Conservation (phyloP, 768 basidiomycete species). For the Suillus subluteus region DNA sequence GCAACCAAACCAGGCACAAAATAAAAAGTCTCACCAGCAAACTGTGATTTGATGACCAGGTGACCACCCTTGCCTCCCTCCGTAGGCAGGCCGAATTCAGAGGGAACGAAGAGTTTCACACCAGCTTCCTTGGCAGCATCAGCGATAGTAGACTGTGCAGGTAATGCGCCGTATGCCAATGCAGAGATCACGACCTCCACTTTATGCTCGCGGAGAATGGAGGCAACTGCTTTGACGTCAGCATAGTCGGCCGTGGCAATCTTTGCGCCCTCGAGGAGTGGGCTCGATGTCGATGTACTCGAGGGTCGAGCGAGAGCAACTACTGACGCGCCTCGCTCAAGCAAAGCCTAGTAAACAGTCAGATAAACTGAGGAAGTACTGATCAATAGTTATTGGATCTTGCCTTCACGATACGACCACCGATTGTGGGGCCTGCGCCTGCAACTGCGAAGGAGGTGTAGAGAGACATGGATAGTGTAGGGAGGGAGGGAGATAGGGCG, state of each 20-base stretch:
- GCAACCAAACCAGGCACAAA: not conserved
- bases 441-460: conserved; percentile 41
- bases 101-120: conserved; percentile 43
- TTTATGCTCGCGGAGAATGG: conserved; percentile 34
- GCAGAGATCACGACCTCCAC: conserved; percentile 41
- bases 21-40: conserved; percentile 29
- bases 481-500: not conserved
- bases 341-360: conserved; percentile 22
- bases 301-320: conserved; percentile 28
- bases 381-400: not conserved
- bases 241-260: conserved; percentile 33
- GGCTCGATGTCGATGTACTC: conserved; percentile 22
- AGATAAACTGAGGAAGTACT: not conserved
- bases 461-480: conserved; percentile 20
- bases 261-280: conserved; percentile 30
- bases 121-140: conserved; percentile 41
- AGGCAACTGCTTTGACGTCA: conserved; percentile 27
- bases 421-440: conserved; percentile 41
- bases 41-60: conserved; percentile 28
- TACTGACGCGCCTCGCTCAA: conserved; percentile 27
- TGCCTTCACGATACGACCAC: conserved; percentile 35
- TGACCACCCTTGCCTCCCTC: conserved; percentile 34
- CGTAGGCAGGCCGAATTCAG: conserved; percentile 41
- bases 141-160: conserved; percentile 31
- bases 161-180: conserved; percentile 31